phyloP scores from a whole-genome alignment of 2,329 filamentous ascomycete genomes.

The Fusarium transvaalense region DNA sequence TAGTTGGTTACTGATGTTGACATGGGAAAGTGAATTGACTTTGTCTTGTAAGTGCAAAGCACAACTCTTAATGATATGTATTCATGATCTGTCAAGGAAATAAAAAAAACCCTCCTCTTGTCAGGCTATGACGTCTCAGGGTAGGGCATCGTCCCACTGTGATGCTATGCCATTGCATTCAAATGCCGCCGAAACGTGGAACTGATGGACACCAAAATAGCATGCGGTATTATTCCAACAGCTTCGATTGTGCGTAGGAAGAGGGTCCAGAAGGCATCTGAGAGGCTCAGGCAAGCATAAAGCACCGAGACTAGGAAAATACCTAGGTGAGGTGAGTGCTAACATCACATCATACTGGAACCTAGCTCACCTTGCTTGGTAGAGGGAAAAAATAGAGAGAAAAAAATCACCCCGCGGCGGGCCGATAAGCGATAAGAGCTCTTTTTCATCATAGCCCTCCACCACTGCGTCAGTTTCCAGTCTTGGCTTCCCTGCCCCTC shows the following conservation, averaged over 20 bases:
- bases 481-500: conserved; percentile 33
- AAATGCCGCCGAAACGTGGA: conserved; percentile 40
- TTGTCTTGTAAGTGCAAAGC: neutral
- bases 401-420: conserved; percentile 40
- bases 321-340: conserved; percentile 40
- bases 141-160: conserved; percentile 29
- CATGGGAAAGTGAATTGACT: neutral
- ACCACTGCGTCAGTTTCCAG: conserved; percentile 25
- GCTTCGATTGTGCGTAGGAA: conserved; percentile 30
- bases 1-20: neutral
- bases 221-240: conserved; percentile 39
- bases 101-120: conserved; percentile 10
- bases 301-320: conserved; percentile 38
- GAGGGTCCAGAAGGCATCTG: conserved; percentile 29
- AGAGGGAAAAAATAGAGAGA: neutral
- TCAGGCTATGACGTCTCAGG: conserved; percentile 33
- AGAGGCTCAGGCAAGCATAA: conserved; percentile 32
- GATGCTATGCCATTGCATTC: conserved; percentile 28
- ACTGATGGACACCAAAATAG: conserved; percentile 22
- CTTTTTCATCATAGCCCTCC: conserved; percentile 36
- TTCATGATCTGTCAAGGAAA: conserved; percentile 3
- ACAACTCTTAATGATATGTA: conserved; percentile 3
- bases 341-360: conserved; percentile 38
- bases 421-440: conserved; percentile 50
- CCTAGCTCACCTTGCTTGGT: conserved; percentile 38